Evolutionary conservation across 495 filamentous ascomycete species (phyloP), one percentile per base, ranked within the genome.

Genomic region (Xylaria flabelliformis): DNA sequence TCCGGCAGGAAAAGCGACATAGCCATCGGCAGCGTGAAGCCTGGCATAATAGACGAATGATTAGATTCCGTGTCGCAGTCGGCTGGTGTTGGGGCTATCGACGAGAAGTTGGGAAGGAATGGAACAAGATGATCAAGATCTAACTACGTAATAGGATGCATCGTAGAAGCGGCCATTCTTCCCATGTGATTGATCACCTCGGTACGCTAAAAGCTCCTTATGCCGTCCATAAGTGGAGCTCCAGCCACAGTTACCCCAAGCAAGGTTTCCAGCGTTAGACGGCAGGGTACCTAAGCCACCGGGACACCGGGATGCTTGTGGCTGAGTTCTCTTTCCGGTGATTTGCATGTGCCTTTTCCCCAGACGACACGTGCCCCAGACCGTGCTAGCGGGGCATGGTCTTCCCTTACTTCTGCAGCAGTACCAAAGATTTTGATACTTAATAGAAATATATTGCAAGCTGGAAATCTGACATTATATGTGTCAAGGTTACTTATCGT

Each of bases 131-230:
- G 3, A 39, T 55, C 15, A n/a, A 67, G 64, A 39, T n/a, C 19
- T 17, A 53, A 26, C 2, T 29, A 39, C 36, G 36, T 39, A 39
- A 6, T 39, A 39, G 36, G 42, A 46, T 63, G 42, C 39, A 62
- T 56, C 44, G 48, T 50, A 26, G 39, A 24, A 46, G 70, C 24
- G 53, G 39, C 53, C 21, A 24, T 39, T 66, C 56, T 53, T 72
- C 36, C 56, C 70, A 72, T 72, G 70, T 72, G 70, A 72, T 67
- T 7, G 32, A 53, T 50, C 67, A 51, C 70, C 70, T 72, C 70
- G 70, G 70, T 61, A 72, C n/a, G 6, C 21, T 34, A 51, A 15
- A 36, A 44, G 32, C 44, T 61, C 56, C 42, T n/a, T 29, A 70
- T 55, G 32, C 51, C 17, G 26, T 58, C 24, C 3, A 42, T 12